These are phyloP conservation scores for Microbotryum violaceum DNA, from an alignment of 1,284 basidiomycete species.

Conservation along the genomic window DNA sequence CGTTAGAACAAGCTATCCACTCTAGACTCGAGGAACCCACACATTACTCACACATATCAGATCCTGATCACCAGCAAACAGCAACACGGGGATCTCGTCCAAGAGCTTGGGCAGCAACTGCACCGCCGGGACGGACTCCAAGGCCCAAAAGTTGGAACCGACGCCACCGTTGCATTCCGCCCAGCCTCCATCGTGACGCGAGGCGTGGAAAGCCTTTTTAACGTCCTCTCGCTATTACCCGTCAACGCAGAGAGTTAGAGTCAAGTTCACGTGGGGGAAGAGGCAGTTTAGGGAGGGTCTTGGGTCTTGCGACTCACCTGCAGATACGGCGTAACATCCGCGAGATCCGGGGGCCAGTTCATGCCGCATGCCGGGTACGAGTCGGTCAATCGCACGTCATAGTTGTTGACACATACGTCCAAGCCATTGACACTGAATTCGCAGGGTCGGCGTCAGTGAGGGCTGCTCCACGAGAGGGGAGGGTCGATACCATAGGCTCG, in stretches of 20 bases:
- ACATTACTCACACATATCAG: constrained; percentile 58
- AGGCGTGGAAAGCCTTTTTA: constrained; percentile 72
- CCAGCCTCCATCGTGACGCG: constrained; percentile 72
- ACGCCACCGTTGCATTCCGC: constrained; percentile 73
- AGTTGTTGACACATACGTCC: constrained; percentile 83
- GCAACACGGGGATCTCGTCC: constrained; percentile 66
- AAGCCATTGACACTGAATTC: constrained; percentile 57
- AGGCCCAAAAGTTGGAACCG: constrained; percentile 55
- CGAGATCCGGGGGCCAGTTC: constrained; percentile 94
- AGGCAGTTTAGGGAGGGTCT: background rate
- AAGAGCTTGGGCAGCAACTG: constrained; percentile 71
- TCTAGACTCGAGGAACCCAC: background rate
- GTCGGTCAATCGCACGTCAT: constrained; percentile 85
- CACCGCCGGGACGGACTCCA: constrained; percentile 61
- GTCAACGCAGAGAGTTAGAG: constrained; percentile 1
- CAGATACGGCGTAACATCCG: constrained; percentile 69
- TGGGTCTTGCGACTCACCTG: constrained; percentile 50
- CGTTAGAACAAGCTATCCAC: background rate
- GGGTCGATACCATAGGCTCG: too few species aligned
- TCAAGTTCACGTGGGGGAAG: constrained; percentile 1
- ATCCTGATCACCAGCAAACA: constrained; percentile 94
- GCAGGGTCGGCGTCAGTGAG: background rate
- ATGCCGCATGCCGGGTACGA: constrained; percentile 83
- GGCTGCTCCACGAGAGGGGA: too few species aligned
- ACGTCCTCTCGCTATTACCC: constrained; percentile 63